Conservation (phyloP, 805 yeast species). For the Candida namnaoensis region DNA sequence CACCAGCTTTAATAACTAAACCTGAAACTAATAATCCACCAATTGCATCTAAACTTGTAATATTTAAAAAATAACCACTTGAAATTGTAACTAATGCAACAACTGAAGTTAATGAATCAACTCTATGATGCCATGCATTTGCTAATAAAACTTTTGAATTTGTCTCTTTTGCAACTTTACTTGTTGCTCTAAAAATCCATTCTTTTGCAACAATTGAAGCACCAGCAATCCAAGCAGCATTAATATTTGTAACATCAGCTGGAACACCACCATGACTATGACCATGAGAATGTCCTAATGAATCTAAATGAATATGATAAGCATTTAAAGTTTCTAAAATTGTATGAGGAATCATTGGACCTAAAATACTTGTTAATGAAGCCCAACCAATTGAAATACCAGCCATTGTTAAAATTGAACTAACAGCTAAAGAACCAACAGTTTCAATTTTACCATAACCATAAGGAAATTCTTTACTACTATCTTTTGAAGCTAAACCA, state of each 20-base stretch:
- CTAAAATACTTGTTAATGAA: slow-evolving; percentile 59
- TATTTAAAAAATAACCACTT: slow-evolving; percentile 68
- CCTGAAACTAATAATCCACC: slow-evolving; percentile 87
- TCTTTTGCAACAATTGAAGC: slow-evolving; percentile 85
- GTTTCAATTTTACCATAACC: slow-evolving; percentile 95
- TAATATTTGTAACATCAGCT: slow-evolving; percentile 52
- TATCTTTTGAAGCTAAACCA: slow-evolving; percentile 55
- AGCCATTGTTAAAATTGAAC: slow-evolving; percentile 74
- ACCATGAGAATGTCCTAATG: slow-evolving; percentile 25
- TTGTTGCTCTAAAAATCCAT: slow-evolving; percentile 77
- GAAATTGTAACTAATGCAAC: slow-evolving; percentile 88
- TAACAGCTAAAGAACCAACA: slow-evolving; percentile 83
- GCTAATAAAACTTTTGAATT: slow-evolving; percentile 89
- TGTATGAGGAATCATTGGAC: slow-evolving; percentile 57
- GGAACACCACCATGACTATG: slow-evolving; percentile 14
- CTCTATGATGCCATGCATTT: slow-evolving; percentile 98
- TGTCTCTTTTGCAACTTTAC: slow-evolving; percentile 65
- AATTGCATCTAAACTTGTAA: slow-evolving; percentile 82
- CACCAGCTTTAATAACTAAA: slow-evolving; percentile 79
- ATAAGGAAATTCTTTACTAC: slow-evolving; percentile 58
- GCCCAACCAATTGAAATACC: slow-evolving; percentile 90
- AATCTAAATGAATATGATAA: slow-evolving; percentile 36
- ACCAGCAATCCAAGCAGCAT: slow-evolving; percentile 95
- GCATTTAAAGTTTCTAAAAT: slow-evolving; percentile 44
- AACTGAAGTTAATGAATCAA: slow-evolving; percentile 84